A percentile compares a stretch with the other conserved stretches of the same genome.
Conservation (phyloP, 2,329 filamentous ascomycete genomes). For the Fonsecaea multimorphosa region DNA sequence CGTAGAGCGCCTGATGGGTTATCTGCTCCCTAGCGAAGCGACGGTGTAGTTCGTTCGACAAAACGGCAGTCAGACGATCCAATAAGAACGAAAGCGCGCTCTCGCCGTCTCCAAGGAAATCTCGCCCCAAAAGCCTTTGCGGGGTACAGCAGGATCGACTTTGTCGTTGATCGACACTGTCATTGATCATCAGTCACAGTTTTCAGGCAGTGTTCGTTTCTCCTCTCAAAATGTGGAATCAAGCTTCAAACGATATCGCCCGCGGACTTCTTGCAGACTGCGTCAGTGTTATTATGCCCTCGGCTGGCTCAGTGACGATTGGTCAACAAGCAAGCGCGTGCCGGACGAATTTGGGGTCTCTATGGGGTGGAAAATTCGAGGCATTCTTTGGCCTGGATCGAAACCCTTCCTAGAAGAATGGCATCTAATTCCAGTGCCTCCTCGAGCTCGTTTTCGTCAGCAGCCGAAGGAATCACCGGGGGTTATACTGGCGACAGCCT, state of each 20-base stretch:
- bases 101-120: conserved; percentile 3
- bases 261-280: background rate
- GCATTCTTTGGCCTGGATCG: background rate
- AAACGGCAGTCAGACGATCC: background rate
- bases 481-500: conserved; percentile 42
- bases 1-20: background rate
- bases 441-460: conserved; percentile 25
- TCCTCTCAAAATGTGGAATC: background rate
- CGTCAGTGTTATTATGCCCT: background rate
- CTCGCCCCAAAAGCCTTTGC: background rate
- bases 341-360: background rate
- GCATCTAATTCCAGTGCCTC: conserved; percentile 24
- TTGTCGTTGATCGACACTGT: conserved; percentile 10
- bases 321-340: background rate
- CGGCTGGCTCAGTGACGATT: background rate
- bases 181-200: background rate
- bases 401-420: conserved; percentile 11
- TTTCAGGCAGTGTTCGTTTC: background rate
- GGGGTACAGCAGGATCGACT: conserved; percentile 13
- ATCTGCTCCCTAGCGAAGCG: background rate
- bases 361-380: background rate
- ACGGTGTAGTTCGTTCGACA: background rate
- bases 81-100: background rate
- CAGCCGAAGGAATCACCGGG: conserved; percentile 30
- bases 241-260: background rate